Evolutionary conservation across 2,329 filamentous ascomycete species (phyloP), one percentile per base, ranked within the genome.

Genomic region (Neonectria magnoliae): DNA sequence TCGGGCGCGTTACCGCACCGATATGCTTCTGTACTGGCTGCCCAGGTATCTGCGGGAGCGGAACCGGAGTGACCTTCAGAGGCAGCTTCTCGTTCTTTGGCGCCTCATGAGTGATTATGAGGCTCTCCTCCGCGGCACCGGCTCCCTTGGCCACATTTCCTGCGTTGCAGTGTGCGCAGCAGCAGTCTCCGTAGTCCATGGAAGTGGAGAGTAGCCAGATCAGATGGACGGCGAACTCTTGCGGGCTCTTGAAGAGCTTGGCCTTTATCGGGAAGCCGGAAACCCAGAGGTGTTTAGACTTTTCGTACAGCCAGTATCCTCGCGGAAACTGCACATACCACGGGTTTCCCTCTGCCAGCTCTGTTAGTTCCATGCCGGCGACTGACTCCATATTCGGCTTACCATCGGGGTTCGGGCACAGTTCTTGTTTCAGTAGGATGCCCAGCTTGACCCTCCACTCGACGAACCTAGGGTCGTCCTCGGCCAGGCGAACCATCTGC

Each of bases 201-300:
- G 84, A 85, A 16, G 76, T 71, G 31, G 84, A 84, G 8, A 84
- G 75, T 2, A 87, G 80, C 84, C 84, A 87, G 53, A 87, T 77
- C 25, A 85, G 67, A 65, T 87, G 85, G 9, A 84, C 76, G 5
- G 81, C 83, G 63, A 87, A 85, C 66, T 87, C 85, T 61, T 85
- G 83, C 0, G 85, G 84, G 47, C 82, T 84, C 72, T 83, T 85
- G 71, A 82, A 87, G 5, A 84, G 76, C 71, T 83, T 85, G 36
- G 78, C 71, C 65, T 84, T 84, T 65, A 81, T 76, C 5, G 83
- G 83, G 62, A 84, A 84, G 9, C 83, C 83, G 5, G 83, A 85
- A 4, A 85, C 79, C 77, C 82, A 83, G 20, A 84, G 81, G 62
- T 85, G 81, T 62, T 83, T 83, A 4, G 81, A 83, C 53, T 81